Evolutionary conservation across 805 yeast species (phyloP), one percentile per base, ranked within the genome.

Genomic region (Ogataea chonburiensis): DNA sequence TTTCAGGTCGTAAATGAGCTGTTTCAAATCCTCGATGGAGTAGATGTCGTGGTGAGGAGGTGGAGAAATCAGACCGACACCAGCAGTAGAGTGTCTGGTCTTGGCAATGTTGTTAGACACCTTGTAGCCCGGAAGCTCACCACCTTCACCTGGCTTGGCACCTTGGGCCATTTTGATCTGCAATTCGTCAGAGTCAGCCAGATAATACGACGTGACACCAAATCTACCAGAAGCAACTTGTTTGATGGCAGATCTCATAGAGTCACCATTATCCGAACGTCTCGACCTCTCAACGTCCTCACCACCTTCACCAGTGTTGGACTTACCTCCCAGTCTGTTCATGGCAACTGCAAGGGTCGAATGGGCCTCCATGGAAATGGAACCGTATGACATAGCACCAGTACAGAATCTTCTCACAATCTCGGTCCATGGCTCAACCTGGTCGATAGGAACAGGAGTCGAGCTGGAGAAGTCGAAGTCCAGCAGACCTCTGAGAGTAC

Each of bases 381-480:
- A 91, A 58, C 98, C 98, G 58, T 93, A 91, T 2, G 97, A 89
- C 98, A 91, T 91, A 35, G 98, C 98, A 68, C 98, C 98, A n/a
- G 98, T 89, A 47, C 89, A 89, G 61, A 93, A 93, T 55, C 98
- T 77, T 54, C 96, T 81, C 21, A 89, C 98, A 61, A 91, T 91
- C 63, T 91, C 98, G 23, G 98, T 93, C 98, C 98, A 91, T 28
- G 98, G 98, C 70, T 91, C 98, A 50, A 91, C 98, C 67, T 93
- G 98, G 57, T 91, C 98, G 45, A 91, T 68, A 39, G 98, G 97
- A 36, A 91, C 93, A 4, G 89, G 75, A 4, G 70, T 71, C 0
- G 87, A 73, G 47, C 58, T 61, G 28, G 77, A 84, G 56, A 67
- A 87, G 64, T 93, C 97, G 58, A 91, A 82, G 64, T 93, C 98